Evolutionary conservation across 306 rosid genomes (phyloP).

Genomic region (Geum urbanum): DNA sequence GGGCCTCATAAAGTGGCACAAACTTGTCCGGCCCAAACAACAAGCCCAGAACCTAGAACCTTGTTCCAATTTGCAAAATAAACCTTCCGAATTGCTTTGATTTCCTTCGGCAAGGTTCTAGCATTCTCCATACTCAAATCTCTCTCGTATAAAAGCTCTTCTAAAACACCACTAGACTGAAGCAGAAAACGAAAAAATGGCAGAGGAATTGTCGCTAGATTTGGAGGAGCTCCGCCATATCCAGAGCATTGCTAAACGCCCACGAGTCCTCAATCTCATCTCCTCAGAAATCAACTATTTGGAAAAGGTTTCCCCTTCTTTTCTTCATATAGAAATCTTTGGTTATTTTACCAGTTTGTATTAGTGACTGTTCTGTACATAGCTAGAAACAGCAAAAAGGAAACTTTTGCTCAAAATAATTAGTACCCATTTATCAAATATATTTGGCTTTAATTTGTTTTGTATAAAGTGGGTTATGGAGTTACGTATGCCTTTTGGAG

Average conservation of each 20-base stretch:
- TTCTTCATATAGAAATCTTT: too few species aligned
- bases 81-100: too few species aligned
- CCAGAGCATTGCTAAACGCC: conserved; percentile 70
- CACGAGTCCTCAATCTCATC: conserved; percentile 63
- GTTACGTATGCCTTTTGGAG: neutral
- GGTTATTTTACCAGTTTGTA: neutral
- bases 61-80: neutral
- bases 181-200: conserved; percentile 41
- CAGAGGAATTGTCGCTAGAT: conserved; percentile 59
- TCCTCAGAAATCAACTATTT: conserved; percentile 55
- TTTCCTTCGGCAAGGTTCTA: neutral
- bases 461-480: neutral
- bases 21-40: neutral
- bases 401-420: too few species aligned
- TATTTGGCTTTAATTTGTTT: neutral
- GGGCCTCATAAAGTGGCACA: too few species aligned
- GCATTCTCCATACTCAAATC: neutral
- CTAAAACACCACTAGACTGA: neutral
- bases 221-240: conserved; percentile 85
- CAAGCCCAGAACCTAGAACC: conserved; percentile 10
- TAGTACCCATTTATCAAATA: neutral
- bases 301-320: conserved; percentile 46
- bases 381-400: too few species aligned
- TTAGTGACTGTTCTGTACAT: neutral
- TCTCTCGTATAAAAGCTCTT: too few species aligned